Evolutionary conservation across 2,329 filamentous ascomycete species (phyloP).

Genomic region (Colletotrichum phormii): DNA sequence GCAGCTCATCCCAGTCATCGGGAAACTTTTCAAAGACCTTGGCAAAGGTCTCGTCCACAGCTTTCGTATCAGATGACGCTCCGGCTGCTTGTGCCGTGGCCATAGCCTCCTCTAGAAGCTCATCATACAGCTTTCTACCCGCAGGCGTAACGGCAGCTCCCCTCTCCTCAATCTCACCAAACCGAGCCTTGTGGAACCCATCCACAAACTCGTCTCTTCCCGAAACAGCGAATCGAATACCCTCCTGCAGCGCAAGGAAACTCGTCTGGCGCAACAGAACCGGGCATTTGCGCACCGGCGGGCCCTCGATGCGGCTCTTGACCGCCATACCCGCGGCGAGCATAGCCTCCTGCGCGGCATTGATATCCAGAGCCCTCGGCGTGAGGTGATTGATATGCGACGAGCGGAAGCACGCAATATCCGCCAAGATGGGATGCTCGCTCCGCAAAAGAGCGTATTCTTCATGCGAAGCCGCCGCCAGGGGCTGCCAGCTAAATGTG

Average conservation of each 20-base stretch:
- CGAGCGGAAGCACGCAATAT: conserved; percentile 55
- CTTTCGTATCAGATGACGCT: neutral
- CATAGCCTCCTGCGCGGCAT: conserved; percentile 57
- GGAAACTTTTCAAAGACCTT: conserved; percentile 52
- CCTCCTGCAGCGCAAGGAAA: conserved; percentile 63
- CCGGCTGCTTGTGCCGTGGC: neutral
- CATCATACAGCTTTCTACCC: conserved; percentile 59
- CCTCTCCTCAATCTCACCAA: conserved; percentile 65
- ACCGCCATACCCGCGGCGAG: conserved; percentile 50
- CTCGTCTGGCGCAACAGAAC: conserved; percentile 66
- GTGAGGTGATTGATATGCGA: conserved; percentile 67
- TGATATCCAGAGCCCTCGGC: conserved; percentile 62
- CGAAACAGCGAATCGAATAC: conserved; percentile 50
- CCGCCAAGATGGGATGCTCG: conserved; percentile 61
- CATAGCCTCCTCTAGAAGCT: conserved; percentile 49
- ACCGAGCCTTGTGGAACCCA: conserved; percentile 60
- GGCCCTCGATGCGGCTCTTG: conserved; percentile 64
- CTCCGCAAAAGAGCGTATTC: conserved; percentile 55
- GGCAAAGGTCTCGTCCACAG: conserved; percentile 40
- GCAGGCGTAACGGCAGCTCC: conserved; percentile 60
- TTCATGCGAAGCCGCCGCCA: conserved; percentile 51
- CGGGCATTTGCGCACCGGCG: conserved; percentile 54
- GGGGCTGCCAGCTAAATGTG: conserved; percentile 60
- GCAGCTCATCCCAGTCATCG: conserved; percentile 53
- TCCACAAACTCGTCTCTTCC: conserved; percentile 33